Evolutionary conservation across 352 stramenopile genomes (phyloP), one percentile per base, ranked within the genome.

Genomic region (Phytophthora constricta): DNA sequence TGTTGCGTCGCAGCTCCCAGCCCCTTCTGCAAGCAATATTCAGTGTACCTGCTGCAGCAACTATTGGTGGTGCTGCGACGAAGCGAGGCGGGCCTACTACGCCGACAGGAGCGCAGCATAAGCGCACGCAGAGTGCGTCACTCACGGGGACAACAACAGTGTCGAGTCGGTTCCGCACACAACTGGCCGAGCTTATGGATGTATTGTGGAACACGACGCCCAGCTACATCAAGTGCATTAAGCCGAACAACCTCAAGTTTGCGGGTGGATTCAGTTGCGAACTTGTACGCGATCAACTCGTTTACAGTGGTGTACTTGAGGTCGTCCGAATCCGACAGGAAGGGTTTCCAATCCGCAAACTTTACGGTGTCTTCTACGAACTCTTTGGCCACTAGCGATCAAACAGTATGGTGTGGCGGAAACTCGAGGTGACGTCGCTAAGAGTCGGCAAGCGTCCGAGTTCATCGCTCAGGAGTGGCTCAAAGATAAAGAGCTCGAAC

Each of bases 141-240:
- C 58, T 92, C 4, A 92, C 84, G 0, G 82, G 84, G 4, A 84
- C 84, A 0, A 85, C 75, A 19, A 93, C 82, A 0, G 84, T 91
- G 5, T 84, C 84, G 5, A 93, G 82, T 74, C 80, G 80, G 11
- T 93, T 93, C 57, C 79, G 84, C 9, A 88, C 77, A n/a, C 90
- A 97, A 54, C 55, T 97, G 4, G 49, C 69, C 0, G 86, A 93
- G 23, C 70, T 97, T 34, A 95, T 95, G 86, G 82, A 92, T 5
- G 84, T 95, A 31, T 60, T 97, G 11, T 87, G 80, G 73, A 76
- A 73, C 37, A 98, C 93, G 45, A 92, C 91, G n/a, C 92, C 92
- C 5, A 93, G 94, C 37, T 98, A 98, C 66, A 94, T 98, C 68
- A 95, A 97, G 63, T 98, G 93, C 59, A 97, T 98, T 72, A 98